Conservation (phyloP, 257 asterid genomes). For the Nicotiana attenuata region DNA sequence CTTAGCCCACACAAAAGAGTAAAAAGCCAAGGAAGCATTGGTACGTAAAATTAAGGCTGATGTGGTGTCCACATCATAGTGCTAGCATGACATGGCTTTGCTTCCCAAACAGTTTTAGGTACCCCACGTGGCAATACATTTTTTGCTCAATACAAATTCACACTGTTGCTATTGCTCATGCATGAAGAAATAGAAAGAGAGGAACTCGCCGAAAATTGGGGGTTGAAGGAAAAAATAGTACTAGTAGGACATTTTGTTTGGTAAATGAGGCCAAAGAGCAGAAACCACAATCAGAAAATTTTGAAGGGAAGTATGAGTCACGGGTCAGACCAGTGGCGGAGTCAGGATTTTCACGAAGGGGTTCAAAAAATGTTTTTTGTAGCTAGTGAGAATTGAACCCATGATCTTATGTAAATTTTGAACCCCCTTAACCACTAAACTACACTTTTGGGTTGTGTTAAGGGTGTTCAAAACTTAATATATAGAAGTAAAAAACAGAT, state of each 20-base stretch:
- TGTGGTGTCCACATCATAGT: slow-evolving; percentile 2
- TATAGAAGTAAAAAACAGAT: too few species aligned
- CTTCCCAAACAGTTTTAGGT: background rate
- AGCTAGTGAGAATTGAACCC: too few species aligned
- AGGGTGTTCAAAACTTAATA: too few species aligned
- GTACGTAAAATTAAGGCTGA: background rate
- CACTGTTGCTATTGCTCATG: background rate
- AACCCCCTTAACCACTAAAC: too few species aligned
- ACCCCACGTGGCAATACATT: background rate
- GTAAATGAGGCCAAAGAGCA: slow-evolving; percentile 17
- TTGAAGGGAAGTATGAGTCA: background rate
- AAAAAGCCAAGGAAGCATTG: background rate
- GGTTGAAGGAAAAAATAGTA: background rate
- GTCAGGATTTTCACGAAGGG: too few species aligned
- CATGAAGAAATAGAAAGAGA: background rate
- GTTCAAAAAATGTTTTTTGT: too few species aligned
- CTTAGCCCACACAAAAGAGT: background rate
- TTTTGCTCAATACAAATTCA: background rate
- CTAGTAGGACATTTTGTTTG: slow-evolving; percentile 13
- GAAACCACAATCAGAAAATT: background rate
- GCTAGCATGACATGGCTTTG: background rate
- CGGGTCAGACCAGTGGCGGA: background rate
- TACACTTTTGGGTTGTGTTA: too few species aligned
- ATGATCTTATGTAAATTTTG: too few species aligned
- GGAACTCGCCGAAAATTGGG: slow-evolving; percentile 8